These are phyloP conservation scores for Cyanidium caldarium DNA, from an alignment of 23 red algal species.

Conservation along the genomic window DNA sequence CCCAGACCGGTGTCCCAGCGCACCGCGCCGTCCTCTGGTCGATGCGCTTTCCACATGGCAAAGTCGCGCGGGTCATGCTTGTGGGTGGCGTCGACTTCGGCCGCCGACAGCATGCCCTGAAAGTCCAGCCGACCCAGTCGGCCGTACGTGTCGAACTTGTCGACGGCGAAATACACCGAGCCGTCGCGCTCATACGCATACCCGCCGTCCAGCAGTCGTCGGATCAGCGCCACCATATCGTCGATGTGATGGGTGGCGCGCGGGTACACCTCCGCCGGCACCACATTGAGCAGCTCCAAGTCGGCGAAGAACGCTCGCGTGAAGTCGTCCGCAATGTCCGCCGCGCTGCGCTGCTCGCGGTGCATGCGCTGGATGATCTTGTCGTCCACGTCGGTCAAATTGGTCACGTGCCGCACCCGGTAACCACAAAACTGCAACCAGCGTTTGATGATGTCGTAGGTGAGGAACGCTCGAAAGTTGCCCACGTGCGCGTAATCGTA, in stretches of 20 bases:
- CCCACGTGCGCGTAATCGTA: conserved; percentile 97
- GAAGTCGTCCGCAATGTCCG: conserved; percentile 39
- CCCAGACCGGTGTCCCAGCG: conserved; percentile 45
- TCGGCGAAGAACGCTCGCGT: conserved; percentile 65
- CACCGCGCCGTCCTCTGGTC: conserved; percentile 50
- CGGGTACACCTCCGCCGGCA: conserved; percentile 81
- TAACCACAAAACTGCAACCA: conserved; percentile 53
- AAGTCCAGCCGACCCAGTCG: conserved; percentile 32
- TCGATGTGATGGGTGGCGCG: conserved; percentile 76
- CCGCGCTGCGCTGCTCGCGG: conserved; percentile 1
- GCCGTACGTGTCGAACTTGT: conserved; percentile 62
- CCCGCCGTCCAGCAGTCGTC: conserved; percentile 12
- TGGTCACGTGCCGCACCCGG: conserved; percentile 70
- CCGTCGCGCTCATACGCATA: conserved; percentile 62
- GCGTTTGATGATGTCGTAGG: conserved; percentile 81
- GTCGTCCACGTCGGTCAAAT: conserved; percentile 95
- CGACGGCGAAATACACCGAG: conserved; percentile 66
- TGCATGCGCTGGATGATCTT: conserved; percentile 64
- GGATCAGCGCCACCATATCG: conserved; percentile 51
- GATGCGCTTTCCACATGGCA: conserved; percentile 86
- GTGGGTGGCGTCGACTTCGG: not conserved
- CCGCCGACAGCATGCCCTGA: conserved; percentile 7
- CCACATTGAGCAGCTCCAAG: conserved; percentile 61
- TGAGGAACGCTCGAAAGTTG: conserved; percentile 93
- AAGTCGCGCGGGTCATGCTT: conserved; percentile 78